phyloP scores from a whole-genome alignment of 441 rosid species.

The Melastoma candidum region DNA sequence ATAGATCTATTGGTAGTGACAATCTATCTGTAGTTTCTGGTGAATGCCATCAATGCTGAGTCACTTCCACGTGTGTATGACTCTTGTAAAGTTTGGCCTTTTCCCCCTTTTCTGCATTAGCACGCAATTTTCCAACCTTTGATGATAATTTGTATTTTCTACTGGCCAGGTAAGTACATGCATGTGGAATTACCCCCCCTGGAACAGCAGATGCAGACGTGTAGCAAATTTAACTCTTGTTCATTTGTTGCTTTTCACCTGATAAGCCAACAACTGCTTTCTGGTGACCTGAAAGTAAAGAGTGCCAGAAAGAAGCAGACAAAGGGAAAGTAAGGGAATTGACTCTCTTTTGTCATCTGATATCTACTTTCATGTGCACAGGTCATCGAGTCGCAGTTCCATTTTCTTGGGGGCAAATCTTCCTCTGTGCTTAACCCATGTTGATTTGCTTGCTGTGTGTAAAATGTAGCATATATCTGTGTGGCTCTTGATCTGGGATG shows the following conservation, averaged over 20 bases:
- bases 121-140: background rate
- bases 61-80: slow-evolving; percentile 17
- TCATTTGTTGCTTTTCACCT: too few relatives aligned
- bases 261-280: slow-evolving; percentile 1
- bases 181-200: too few relatives aligned
- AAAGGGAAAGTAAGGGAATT: background rate
- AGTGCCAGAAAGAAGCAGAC: slow-evolving; percentile 7
- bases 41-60: slow-evolving; percentile 9
- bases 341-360: slow-evolving; percentile 5
- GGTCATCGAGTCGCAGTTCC: too few relatives aligned
- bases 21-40: slow-evolving; percentile 7
- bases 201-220: too few relatives aligned
- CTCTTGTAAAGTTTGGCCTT: slow-evolving; percentile 5
- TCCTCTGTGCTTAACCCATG: too few relatives aligned
- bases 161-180: background rate
- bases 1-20: slow-evolving; percentile 1
- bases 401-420: too few relatives aligned
- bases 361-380: too few relatives aligned
- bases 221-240: too few relatives aligned
- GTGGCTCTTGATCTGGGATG: too few relatives aligned
- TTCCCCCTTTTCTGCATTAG: slow-evolving; percentile 4
- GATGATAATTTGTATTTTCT: background rate
- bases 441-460: too few relatives aligned
- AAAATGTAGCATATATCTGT: too few relatives aligned
- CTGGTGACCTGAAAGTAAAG: slow-evolving; percentile 8